Evolutionary conservation across 2,329 filamentous ascomycete species (phyloP), one percentile per base, ranked within the genome.

Genomic region (Niveomyces coronatus): DNA sequence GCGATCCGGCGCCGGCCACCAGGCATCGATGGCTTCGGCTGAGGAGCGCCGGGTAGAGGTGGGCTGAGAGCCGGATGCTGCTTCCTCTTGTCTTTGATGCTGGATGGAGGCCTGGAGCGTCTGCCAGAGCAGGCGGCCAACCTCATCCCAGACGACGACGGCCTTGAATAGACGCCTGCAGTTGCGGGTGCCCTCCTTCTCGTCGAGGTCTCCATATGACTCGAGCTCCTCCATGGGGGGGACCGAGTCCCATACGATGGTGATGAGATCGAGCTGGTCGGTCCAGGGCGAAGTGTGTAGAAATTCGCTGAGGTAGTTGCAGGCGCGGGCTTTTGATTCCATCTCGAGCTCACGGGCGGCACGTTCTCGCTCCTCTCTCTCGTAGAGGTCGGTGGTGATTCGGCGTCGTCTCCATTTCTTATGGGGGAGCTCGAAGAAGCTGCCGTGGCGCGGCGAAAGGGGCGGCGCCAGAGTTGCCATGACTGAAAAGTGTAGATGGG

Each of bases 151-250:
- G 24, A 61, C 53, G 27, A 61, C 57, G 9, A 54, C 53, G 18
- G 58, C 58, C 44, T 58, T 61, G 53, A 61, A 61, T 4, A 61
- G 48, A 11, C 53, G 51, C 23, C 58, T 51, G 43, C 58, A 61
- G 27, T 54, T 55, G 26, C 52, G 51, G 4, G 58, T 61, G 40
- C 58, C 58, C 28, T 59, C 52, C 27, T 50, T 51, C 40, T 58
- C 54, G 39, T 53, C 48, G 29, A 61, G 49, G 16, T 43, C 37
- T 20, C 56, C 57, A 30, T 52, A 61, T 7, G 51, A 45, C 32
- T 54, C 49, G 20, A 61, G 53, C 44, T 58, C 54, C 19, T 53
- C 46, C 43, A 60, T 53, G 36, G 53, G 51, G 11, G 58, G 58
- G 4, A 61, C 51, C 14, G 43, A 50, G 4, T 60, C 57, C 45